phyloP scores from a whole-genome alignment of 495 filamentous ascomycete genomes.

The Talaromyces liani region DNA sequence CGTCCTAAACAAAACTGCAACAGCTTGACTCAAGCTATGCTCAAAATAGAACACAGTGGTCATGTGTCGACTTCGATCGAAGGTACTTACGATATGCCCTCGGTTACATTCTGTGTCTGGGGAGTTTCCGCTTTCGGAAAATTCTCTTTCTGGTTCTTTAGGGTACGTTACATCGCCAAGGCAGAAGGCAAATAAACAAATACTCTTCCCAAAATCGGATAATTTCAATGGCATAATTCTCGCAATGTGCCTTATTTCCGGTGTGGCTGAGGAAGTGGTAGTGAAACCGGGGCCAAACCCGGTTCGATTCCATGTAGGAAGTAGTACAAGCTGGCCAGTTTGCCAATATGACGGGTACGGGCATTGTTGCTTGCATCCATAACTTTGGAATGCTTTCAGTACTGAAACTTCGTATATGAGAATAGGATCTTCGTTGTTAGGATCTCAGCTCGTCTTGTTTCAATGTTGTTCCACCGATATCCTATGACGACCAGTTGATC shows the following conservation, averaged over 20 bases:
- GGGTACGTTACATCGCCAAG: neutral
- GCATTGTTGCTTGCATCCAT: neutral
- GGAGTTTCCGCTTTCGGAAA: constrained; percentile 2
- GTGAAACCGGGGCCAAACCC: neutral
- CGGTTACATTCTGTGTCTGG: neutral
- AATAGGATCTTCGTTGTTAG: neutral
- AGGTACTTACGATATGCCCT: neutral
- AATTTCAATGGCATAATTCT: neutral
- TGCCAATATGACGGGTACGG: neutral
- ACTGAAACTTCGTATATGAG: neutral
- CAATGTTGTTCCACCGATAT: neutral
- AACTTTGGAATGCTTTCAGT: neutral
- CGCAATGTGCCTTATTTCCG: neutral
- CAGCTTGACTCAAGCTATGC: neutral
- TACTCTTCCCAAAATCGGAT: neutral
- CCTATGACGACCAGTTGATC: no score
- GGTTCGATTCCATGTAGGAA: neutral
- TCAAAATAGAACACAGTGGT: neutral
- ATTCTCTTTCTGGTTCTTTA: neutral
- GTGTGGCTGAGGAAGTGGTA: neutral
- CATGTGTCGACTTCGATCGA: neutral
- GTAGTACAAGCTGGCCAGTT: neutral
- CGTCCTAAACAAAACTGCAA: neutral
- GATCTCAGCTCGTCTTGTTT: neutral
- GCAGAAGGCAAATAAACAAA: neutral